Evolutionary conservation across 768 basidiomycete genomes (phyloP), one percentile per base, ranked within the genome.

Genomic region (Pholiota molesta): DNA sequence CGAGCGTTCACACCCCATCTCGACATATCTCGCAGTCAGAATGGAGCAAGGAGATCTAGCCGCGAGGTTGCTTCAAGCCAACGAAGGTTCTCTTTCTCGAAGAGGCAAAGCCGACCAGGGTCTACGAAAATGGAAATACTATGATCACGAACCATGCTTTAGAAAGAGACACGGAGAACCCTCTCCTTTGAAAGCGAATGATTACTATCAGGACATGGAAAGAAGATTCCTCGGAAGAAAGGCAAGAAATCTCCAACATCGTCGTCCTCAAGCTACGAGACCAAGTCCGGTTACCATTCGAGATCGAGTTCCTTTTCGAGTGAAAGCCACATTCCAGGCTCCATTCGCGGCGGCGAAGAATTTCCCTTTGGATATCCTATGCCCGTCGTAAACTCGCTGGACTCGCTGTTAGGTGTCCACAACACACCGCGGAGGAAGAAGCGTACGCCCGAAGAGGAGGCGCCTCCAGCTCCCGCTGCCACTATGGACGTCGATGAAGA

Each of bases 351-450:
- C 4, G 11, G 14, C 5, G 8, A 13, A 21, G 47, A 49, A 14
- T 26, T 49, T 19, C 47, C 47, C n/a, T 49, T 23, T 19, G 47
- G 21, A 8, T 49, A 23, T 26, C 47, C 47, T 21, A 2, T 23
- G 21, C 10, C 19, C 7, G 5, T 26, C 3, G 23, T 10, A 11
- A 23, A 13, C 3, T 26, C 47, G 47, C 11, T 3, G 23, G 47
- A 13, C 3, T 26, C 47, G 47, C 11, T 3, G 47, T 5, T 26
- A 26, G 47, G 26, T 23, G 19, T 26, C 26, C 19, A 91, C 73
- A 88, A 86, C 59, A 92, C 91, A n/a, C 77, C 92, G 40, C 84
- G 90, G 63, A 80, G 85, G 63, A 88, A 85, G 80, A 79, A 78
- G 73, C 77, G 78, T 37, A 75, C 74, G 60, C 72, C 72, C 51